Conservation (phyloP, 352 stramenopile genomes). For the Globisporangium takayamanum region DNA sequence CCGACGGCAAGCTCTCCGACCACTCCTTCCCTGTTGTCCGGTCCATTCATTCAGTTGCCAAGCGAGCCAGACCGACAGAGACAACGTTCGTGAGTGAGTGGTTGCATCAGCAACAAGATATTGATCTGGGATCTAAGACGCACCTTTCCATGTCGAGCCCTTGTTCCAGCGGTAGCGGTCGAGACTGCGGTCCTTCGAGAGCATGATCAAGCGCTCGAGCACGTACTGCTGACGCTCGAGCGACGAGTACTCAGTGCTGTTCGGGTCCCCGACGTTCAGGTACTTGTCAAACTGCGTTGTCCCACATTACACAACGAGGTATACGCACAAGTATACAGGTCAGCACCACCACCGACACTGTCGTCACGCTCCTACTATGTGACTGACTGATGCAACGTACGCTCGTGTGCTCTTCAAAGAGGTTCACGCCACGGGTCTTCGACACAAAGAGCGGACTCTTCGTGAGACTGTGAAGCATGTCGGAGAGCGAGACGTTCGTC, state of each 20-base stretch:
- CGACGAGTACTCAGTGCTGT: constrained; percentile 61
- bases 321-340: neutral
- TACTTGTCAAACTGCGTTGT: constrained; percentile 79
- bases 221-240: constrained; percentile 81
- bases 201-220: constrained; percentile 74
- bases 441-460: constrained; percentile 70
- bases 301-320: neutral
- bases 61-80: neutral
- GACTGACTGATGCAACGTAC: constrained; percentile 22
- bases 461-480: constrained; percentile 64
- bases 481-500: constrained; percentile 74
- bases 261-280: constrained; percentile 73
- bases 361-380: neutral
- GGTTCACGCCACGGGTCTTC: constrained; percentile 61
- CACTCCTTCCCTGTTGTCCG: constrained; percentile 58
- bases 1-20: constrained; percentile 67
- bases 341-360: neutral
- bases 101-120: no score
- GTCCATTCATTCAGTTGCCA: neutral
- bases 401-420: constrained; percentile 78
- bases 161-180: constrained; percentile 83
- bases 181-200: constrained; percentile 83
- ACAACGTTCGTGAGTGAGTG: neutral
- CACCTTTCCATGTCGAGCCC: constrained; percentile 67
- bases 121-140: neutral